A percentile compares a stretch with the other conserved stretches of the same genome.
phyloP scores from a whole-genome alignment of 192 early-diverging fungal genomes.

The Haplosporangium gracile region DNA sequence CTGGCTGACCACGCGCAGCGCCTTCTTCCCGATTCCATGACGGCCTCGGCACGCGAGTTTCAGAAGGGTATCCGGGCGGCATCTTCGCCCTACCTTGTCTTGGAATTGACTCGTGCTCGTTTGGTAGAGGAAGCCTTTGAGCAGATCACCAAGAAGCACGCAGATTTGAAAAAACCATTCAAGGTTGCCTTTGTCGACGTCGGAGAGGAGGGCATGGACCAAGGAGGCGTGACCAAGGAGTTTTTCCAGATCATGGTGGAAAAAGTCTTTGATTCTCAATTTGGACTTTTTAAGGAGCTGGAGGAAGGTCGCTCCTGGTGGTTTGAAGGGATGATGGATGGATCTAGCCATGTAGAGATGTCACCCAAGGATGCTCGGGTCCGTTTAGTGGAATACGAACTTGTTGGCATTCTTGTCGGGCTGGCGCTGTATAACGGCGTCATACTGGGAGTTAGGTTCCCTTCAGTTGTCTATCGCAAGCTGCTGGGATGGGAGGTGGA shows the following conservation, averaged over 20 bases:
- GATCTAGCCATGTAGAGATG: constrained; percentile 33
- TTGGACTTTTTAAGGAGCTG: constrained; percentile 79
- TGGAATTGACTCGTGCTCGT: constrained; percentile 77
- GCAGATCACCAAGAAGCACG: constrained; percentile 73
- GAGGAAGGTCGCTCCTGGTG: constrained; percentile 74
- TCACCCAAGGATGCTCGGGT: constrained; percentile 36
- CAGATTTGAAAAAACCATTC: constrained; percentile 83
- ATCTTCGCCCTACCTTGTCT: constrained; percentile 84
- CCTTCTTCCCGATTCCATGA: constrained; percentile 68
- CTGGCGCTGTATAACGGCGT: constrained; percentile 93
- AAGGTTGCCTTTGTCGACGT: constrained; percentile 89
- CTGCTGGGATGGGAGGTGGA: constrained; percentile 44
- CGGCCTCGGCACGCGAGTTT: constrained; percentile 59
- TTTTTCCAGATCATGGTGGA: constrained; percentile 87
- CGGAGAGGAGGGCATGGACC: constrained; percentile 94
- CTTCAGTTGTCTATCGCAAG: constrained; percentile 81
- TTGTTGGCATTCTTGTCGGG: constrained; percentile 92
- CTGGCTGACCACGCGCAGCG: constrained; percentile 81
- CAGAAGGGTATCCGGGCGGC: constrained; percentile 69
- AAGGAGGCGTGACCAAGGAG: constrained; percentile 98
- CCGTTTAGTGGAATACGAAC: constrained; percentile 73
- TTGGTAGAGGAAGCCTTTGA: constrained; percentile 84
- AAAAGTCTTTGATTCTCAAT: constrained; percentile 77
- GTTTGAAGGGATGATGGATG: constrained; percentile 70
- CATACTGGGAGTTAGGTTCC: constrained; percentile 79